Evolutionary conservation across 257 asterid species (phyloP).

Genomic region (Orobanche coerulescens): DNA sequence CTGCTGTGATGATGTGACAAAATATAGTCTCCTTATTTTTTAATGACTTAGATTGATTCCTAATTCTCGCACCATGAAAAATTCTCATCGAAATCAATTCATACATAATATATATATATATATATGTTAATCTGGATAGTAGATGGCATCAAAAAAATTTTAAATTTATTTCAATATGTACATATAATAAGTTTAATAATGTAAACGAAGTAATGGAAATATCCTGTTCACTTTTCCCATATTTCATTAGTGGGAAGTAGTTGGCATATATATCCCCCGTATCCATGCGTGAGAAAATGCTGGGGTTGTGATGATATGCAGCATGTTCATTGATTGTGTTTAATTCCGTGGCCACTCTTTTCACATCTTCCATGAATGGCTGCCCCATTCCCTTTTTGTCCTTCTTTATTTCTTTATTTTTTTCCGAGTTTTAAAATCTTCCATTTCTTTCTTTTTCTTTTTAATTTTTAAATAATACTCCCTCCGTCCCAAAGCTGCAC

Average conservation of each 20-base stretch:
- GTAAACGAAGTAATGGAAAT: neutral
- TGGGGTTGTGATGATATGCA: conserved; percentile 6
- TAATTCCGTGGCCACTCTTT: conserved; percentile 15
- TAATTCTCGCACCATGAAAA: too few species aligned
- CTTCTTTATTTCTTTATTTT: neutral
- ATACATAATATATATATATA: too few species aligned
- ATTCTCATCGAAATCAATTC: too few species aligned
- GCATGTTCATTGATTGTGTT: conserved; percentile 24
- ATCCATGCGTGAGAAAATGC: conserved; percentile 24
- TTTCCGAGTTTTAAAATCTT: neutral
- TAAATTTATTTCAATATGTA: too few species aligned
- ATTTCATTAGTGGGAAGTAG: conserved; percentile 15
- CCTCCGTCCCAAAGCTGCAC: too few species aligned
- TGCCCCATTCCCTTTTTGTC: conserved; percentile 29
- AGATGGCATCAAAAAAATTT: too few species aligned
- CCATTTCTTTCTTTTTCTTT: conserved; percentile 3
- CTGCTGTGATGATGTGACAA: too few species aligned
- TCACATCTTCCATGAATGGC: conserved; percentile 18
- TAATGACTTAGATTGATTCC: too few species aligned
- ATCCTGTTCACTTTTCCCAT: neutral
- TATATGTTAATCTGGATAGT: too few species aligned
- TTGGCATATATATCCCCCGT: conserved; percentile 15
- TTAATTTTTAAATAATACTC: too few species aligned
- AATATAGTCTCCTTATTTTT: too few species aligned
- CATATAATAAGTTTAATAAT: too few species aligned